Conservation (phyloP, 2,329 filamentous ascomycete species). For the Coniella vitis region DNA sequence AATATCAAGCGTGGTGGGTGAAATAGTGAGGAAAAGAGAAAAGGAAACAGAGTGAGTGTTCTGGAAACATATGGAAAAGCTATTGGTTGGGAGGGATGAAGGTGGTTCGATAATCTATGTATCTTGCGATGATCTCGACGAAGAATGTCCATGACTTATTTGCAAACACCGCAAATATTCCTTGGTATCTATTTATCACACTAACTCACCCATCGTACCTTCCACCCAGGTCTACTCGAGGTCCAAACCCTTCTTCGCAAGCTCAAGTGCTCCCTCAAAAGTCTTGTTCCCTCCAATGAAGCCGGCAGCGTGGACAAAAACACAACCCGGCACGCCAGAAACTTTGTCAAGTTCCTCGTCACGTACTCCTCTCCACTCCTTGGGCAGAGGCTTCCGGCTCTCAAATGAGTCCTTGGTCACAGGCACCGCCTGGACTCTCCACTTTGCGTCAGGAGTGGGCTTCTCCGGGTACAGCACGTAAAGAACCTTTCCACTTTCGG, state of each 20-base stretch:
- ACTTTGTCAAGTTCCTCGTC: slow-evolving; percentile 77
- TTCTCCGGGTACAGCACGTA: slow-evolving; percentile 93
- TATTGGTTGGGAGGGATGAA: too few relatives aligned
- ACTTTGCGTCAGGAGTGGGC: slow-evolving; percentile 67
- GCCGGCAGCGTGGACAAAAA: slow-evolving; percentile 90
- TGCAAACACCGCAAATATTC: neutral
- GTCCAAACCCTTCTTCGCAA: slow-evolving; percentile 71
- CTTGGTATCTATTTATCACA: neutral
- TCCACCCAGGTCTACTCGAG: slow-evolving; percentile 16
- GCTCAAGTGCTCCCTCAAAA: slow-evolving; percentile 77
- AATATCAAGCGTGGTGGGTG: too few relatives aligned
- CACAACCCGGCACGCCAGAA: slow-evolving; percentile 61
- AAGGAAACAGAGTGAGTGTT: too few relatives aligned
- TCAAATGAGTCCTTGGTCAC: slow-evolving; percentile 78
- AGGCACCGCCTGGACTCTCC: slow-evolving; percentile 91
- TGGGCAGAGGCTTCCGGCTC: slow-evolving; percentile 85
- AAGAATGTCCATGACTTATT: too few relatives aligned
- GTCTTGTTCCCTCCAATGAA: slow-evolving; percentile 96
- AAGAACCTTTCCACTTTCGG: slow-evolving; percentile 52
- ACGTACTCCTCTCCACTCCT: slow-evolving; percentile 84
- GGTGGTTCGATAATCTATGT: too few relatives aligned
- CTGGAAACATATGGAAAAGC: too few relatives aligned
- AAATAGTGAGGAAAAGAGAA: too few relatives aligned
- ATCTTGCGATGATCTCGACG: too few relatives aligned
- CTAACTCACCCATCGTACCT: neutral